Evolutionary conservation across 805 yeast species (phyloP), one percentile per base, ranked within the genome.

Genomic region (Saturnispora zaruensis): DNA sequence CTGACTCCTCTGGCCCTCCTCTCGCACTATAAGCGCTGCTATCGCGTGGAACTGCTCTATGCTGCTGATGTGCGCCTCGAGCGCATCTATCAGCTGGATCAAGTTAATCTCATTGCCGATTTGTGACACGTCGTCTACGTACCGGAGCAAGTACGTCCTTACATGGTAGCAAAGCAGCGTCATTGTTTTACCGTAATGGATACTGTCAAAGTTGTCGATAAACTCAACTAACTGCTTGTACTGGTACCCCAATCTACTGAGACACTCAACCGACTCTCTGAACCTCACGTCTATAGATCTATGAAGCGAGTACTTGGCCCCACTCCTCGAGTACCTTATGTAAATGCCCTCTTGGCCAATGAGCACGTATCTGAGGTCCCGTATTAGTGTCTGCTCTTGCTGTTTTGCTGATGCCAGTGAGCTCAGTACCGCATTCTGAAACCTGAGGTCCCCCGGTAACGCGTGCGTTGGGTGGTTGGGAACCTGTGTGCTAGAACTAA

Each of bases 281-380:
- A 87, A 70, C 24, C 89, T 78, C 1, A 84, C 74, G 58, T 87
- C 95, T 58, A 93, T 68, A 51, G 77, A 79, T 55, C 79, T 83
- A 40, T 85, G 82, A 24, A 88, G 75, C 64, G 76, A 89, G 52
- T 84, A 91, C 1, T 96, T 95, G 0, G 95, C 95, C 13, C 62
- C 63, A 3, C 73, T 70, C 41, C 79, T 84, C 30, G 82, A 74
- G 60, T 76, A 87, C 41, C 89, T 70, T 33, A 91, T 78, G 59
- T 84, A 87, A 20, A 73, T 71, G 0, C 97, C 97, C 63, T 89
- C 96, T 25, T 75, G 65, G 0, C 95, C 95, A 30, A 81, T 57
- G 13, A 93, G 62, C 1, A 86, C 82, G 57, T 74, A 75, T 20
- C 88, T 58, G 8, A 89, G 61, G 62, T 91, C 99, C 51, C 77